Conservation (phyloP, 176 grass and related monocot species). For the Phragmites australis region DNA sequence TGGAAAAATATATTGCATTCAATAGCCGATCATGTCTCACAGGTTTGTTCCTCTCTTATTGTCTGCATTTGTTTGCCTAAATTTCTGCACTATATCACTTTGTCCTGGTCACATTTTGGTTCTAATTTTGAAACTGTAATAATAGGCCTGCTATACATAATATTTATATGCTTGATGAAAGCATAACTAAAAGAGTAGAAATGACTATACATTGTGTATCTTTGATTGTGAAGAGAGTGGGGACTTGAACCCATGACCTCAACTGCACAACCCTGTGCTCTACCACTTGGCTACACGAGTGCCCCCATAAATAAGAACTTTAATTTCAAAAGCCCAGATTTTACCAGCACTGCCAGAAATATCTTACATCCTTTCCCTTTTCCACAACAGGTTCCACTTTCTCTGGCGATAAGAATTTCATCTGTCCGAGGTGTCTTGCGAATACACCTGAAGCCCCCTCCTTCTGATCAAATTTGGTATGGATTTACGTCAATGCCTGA, state of each 20-base stretch:
- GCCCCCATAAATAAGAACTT: not conserved
- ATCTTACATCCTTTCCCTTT: conserved; percentile 27
- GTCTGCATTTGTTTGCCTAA: conserved; percentile 1
- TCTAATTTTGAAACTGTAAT: not conserved
- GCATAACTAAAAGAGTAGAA: not conserved
- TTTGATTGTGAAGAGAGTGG: not conserved
- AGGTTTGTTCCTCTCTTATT: conserved; percentile 53
- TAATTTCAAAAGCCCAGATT: not conserved
- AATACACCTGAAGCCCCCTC: conserved; percentile 83
- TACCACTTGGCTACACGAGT: not conserved
- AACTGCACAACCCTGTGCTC: too few species aligned
- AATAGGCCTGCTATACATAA: not conserved
- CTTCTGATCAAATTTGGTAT: conserved; percentile 93
- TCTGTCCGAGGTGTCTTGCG: conserved; percentile 68
- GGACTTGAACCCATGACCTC: not conserved
- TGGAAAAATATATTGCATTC: conserved; percentile 91
- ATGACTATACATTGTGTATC: not conserved
- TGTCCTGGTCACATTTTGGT: not conserved
- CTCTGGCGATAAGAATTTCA: conserved; percentile 69
- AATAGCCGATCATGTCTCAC: conserved; percentile 93
- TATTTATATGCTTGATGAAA: conserved; percentile 28
- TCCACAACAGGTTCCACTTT: conserved; percentile 72
- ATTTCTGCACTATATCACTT: not conserved
- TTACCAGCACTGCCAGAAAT: not conserved
- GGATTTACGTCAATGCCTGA: conserved; percentile 86